These are phyloP conservation scores for Lyophyllum decastes DNA, from an alignment of 768 basidiomycete species.

Conservation along the genomic window DNA sequence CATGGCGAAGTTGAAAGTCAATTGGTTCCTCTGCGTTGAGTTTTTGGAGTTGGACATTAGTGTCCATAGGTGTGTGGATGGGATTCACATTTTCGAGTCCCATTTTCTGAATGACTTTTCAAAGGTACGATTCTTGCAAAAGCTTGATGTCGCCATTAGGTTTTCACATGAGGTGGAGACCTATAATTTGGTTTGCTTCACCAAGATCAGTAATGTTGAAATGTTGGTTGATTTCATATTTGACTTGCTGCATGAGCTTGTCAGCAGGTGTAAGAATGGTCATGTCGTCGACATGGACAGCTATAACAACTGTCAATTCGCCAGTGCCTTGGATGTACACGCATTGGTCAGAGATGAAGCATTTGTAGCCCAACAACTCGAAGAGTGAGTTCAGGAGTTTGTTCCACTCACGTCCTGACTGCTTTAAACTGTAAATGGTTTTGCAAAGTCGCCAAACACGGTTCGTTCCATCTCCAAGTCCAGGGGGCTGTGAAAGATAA, in stretches of 20 bases:
- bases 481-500: slow-evolving; percentile 38
- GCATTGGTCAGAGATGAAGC: slow-evolving; percentile 21
- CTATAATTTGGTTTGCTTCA: slow-evolving; percentile 28
- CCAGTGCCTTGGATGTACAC: slow-evolving; percentile 18
- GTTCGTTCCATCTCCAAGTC: slow-evolving; percentile 27
- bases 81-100: slow-evolving; percentile 22
- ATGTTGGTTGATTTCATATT: slow-evolving; percentile 19
- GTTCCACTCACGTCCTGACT: slow-evolving; percentile 30
- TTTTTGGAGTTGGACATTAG: slow-evolving; percentile 19
- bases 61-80: slow-evolving; percentile 23
- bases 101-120: slow-evolving; percentile 23
- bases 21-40: neutral
- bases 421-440: slow-evolving; percentile 40
- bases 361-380: slow-evolving; percentile 15
- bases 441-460: slow-evolving; percentile 22
- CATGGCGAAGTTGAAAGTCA: neutral
- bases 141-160: slow-evolving; percentile 21
- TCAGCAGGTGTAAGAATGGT: slow-evolving; percentile 15
- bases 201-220: too few species aligned
- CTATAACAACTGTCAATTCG: too few species aligned
- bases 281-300: too few species aligned
- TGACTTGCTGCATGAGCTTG: slow-evolving; percentile 10
- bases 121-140: slow-evolving; percentile 29
- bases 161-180: slow-evolving; percentile 28
- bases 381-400: slow-evolving; percentile 19